phyloP scores from a whole-genome alignment of 2,329 filamentous ascomycete species.

The Talaromyces rugulosus region DNA sequence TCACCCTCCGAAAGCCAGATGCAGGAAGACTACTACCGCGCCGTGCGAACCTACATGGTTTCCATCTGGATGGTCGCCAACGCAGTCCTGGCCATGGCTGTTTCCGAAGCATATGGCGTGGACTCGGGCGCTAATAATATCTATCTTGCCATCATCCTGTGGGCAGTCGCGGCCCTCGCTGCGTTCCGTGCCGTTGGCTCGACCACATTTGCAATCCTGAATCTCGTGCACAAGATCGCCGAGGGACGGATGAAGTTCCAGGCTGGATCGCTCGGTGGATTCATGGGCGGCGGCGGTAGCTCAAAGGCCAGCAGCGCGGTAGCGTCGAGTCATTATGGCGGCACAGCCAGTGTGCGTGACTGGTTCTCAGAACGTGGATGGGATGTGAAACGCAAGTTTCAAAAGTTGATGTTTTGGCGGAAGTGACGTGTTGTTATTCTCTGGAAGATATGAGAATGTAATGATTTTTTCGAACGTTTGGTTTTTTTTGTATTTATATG shows the following conservation, averaged over 20 bases:
- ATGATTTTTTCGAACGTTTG: not conserved
- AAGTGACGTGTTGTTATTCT: conserved; percentile 15
- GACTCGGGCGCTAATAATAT: conserved; percentile 73
- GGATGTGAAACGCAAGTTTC: conserved; percentile 27
- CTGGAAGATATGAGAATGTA: not conserved
- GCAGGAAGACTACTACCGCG: conserved; percentile 98
- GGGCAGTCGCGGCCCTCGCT: conserved; percentile 81
- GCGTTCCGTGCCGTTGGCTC: conserved; percentile 82
- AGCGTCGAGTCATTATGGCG: conserved; percentile 22
- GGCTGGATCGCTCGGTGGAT: conserved; percentile 28
- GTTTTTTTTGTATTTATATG: conserved; percentile 6
- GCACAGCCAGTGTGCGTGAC: conserved; percentile 31
- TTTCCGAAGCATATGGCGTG: conserved; percentile 77
- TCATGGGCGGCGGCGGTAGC: conserved; percentile 5
- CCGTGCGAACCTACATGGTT: conserved; percentile 96
- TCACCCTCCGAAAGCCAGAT: conserved; percentile 69
- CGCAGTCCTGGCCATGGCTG: conserved; percentile 86
- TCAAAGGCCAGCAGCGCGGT: conserved; percentile 10
- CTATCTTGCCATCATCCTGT: conserved; percentile 90
- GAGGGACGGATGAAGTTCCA: conserved; percentile 71
- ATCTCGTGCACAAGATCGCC: conserved; percentile 75
- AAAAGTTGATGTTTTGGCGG: conserved; percentile 39
- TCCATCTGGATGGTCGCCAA: conserved; percentile 91
- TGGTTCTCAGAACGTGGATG: conserved; percentile 33
- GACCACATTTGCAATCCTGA: conserved; percentile 77